phyloP scores from a whole-genome alignment of 2,329 filamentous ascomycete genomes.

The Xylariaceae sp. region DNA sequence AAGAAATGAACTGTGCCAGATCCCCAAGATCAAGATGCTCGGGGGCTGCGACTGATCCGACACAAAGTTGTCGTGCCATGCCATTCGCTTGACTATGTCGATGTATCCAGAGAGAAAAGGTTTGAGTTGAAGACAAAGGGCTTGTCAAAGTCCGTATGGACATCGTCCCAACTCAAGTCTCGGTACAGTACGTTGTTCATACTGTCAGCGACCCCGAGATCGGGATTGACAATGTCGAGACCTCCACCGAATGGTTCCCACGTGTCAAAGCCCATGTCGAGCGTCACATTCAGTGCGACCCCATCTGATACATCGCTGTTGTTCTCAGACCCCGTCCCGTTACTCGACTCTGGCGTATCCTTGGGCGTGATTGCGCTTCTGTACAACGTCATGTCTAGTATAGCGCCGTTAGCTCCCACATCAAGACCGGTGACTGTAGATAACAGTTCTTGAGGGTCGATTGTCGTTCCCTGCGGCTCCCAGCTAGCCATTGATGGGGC shows the following conservation, averaged over 20 bases:
- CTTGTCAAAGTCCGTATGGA: slow-evolving; percentile 46
- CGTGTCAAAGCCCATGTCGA: slow-evolving; percentile 37
- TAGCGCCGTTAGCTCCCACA: slow-evolving; percentile 40
- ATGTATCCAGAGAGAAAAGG: slow-evolving; percentile 39
- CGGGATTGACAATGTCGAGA: slow-evolving; percentile 33
- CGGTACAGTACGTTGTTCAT: slow-evolving; percentile 25
- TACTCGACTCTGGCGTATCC: slow-evolving; percentile 60
- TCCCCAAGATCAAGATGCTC: background rate
- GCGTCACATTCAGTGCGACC: slow-evolving; percentile 45
- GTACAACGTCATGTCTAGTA: slow-evolving; percentile 50
- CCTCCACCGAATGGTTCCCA: slow-evolving; percentile 49
- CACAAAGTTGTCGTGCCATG: background rate
- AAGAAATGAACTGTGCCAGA: background rate
- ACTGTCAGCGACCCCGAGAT: slow-evolving; percentile 18
- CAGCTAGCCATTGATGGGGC: slow-evolving; percentile 18
- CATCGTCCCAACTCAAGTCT: slow-evolving; percentile 44
- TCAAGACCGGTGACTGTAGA: slow-evolving; percentile 39
- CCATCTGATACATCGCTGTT: slow-evolving; percentile 58
- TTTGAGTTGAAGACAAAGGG: slow-evolving; percentile 48
- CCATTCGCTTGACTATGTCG: slow-evolving; percentile 18
- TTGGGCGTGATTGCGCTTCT: slow-evolving; percentile 53
- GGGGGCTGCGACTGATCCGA: background rate
- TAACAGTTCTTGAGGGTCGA: slow-evolving; percentile 51
- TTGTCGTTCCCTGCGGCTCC: slow-evolving; percentile 28
- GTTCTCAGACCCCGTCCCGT: slow-evolving; percentile 53